A percentile compares a stretch with the other conserved stretches of the same genome.
Evolutionary conservation across 192 early-diverging fungal genomes (phyloP).

Genomic region (Dissophora ornata): DNA sequence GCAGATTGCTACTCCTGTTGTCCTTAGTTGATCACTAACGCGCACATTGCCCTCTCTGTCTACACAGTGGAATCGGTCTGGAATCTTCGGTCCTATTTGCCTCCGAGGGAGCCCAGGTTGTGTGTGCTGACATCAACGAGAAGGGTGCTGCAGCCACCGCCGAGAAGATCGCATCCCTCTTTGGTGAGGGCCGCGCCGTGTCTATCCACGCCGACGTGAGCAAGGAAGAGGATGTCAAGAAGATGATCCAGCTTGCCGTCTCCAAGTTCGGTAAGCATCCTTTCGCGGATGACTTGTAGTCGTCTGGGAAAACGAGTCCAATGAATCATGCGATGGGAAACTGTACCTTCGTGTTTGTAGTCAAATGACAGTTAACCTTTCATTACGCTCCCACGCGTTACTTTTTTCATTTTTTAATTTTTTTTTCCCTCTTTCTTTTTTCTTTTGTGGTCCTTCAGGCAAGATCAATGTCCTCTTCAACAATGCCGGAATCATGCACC

Average conservation of each 20-base stretch:
- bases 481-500: conserved; percentile 90
- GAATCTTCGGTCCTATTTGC: conserved; percentile 82
- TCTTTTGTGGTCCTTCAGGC: conserved; percentile 53
- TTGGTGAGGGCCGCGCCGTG: conserved; percentile 62
- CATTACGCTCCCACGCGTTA: not conserved
- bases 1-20: too few relatives aligned
- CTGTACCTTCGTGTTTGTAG: not conserved
- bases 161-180: conserved; percentile 61
- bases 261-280: conserved; percentile 69
- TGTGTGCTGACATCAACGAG: conserved; percentile 82
- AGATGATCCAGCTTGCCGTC: conserved; percentile 73
- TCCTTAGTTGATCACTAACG: not conserved
- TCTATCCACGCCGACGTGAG: conserved; percentile 77
- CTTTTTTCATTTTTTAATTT: not conserved
- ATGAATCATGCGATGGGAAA: not conserved
- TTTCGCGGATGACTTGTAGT: not conserved
- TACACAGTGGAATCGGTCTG: conserved; percentile 82
- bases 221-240: conserved; percentile 77
- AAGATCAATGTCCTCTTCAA: conserved; percentile 87
- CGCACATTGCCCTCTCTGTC: too few relatives aligned
- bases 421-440: not conserved
- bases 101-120: conserved; percentile 80
- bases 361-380: not conserved
- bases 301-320: too few relatives aligned
- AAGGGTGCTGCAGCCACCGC: conserved; percentile 64